Evolutionary conservation across 1,284 basidiomycete species (phyloP), one percentile per base, ranked within the genome.

Genomic region (Lignosus rhinocerotis): DNA sequence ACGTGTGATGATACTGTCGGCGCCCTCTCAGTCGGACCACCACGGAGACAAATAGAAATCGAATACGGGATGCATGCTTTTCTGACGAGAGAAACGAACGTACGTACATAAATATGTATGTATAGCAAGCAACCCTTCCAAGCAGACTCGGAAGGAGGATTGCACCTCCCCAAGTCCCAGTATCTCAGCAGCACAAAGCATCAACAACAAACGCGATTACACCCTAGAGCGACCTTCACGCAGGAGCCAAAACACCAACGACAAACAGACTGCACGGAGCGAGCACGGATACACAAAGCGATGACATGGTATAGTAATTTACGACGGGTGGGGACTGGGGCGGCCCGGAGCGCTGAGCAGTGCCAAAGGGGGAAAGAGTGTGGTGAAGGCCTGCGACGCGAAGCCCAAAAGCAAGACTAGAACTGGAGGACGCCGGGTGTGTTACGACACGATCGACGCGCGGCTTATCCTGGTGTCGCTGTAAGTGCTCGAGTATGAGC

Each of bases 401-500:
- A 19, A 10, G n/a, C 39, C 14, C 30, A 9, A 16, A 51, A 5
- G 8, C 9, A n/a, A 2, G 14, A 17, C 3, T 14, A 33, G n/a
- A 3, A 39, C 10, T 7, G 38, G 2, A 65, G 61, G 38, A 62
- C 60, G 4, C 60, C 59, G 39, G 58, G 59, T 39, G 56, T 60
- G 36, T 61, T 55, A 57, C 12, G 66, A 66, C 8, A 58, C 53
- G 41, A 65, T 56, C 10, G 66, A 65, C 47, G 60, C 46, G 32
- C 59, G 62, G 31, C 61, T 62, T 55, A 65, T 60, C 25, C 63
- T 58, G 5, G 36, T 39, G 36, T 39, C 36, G 36, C 53, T 64
- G 66, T 47, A 66, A 61, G 50, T 65, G 54, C 67, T 68, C 51
- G 66, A 54, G 53, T 70, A 69, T 25, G 67, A 66, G 52, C 67